A percentile compares a stretch with the other conserved stretches of the same genome.
Evolutionary conservation across 768 basidiomycete genomes (phyloP).

Genomic region (Bullera alba): DNA sequence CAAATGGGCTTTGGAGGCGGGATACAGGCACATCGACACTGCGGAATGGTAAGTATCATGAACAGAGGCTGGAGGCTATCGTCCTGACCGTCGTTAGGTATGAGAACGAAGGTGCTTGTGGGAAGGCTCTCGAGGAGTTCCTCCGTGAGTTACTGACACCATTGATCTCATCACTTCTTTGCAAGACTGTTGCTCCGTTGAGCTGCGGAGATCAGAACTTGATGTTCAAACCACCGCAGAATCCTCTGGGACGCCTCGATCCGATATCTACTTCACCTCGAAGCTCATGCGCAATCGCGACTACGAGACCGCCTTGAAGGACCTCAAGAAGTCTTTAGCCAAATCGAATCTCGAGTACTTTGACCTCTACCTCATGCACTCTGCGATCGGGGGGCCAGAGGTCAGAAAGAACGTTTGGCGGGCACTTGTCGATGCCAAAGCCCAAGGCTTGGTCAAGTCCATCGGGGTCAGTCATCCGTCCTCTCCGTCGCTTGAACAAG

Average conservation of each 20-base stretch:
- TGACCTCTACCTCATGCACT: constrained; percentile 66
- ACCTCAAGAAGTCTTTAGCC: constrained; percentile 55
- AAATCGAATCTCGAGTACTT: constrained; percentile 56
- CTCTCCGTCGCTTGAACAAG: background rate
- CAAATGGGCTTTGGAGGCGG: constrained; percentile 61
- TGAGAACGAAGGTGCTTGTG: constrained; percentile 63
- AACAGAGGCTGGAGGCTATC: background rate
- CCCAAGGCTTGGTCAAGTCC: constrained; percentile 56
- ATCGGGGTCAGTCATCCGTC: constrained; percentile 57
- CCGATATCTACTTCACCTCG: constrained; percentile 63
- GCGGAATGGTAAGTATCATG: constrained; percentile 48
- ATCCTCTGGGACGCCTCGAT: constrained; percentile 47
- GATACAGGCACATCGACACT: constrained; percentile 58
- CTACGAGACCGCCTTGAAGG: constrained; percentile 50
- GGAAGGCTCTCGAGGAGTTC: constrained; percentile 53
- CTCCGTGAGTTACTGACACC: constrained; percentile 17
- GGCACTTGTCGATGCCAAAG: constrained; percentile 60
- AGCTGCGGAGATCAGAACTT: background rate
- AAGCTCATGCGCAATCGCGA: constrained; percentile 59
- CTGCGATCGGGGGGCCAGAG: constrained; percentile 58
- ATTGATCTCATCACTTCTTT: background rate
- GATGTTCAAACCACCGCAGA: constrained; percentile 4
- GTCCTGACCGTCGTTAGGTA: constrained; percentile 50
- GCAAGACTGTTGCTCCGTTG: background rate
- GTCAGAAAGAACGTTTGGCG: constrained; percentile 60